A percentile compares a stretch with the other conserved stretches of the same genome.
Conservation (phyloP, 176 grass and related monocot species). For the Aegilops bicornis region DNA sequence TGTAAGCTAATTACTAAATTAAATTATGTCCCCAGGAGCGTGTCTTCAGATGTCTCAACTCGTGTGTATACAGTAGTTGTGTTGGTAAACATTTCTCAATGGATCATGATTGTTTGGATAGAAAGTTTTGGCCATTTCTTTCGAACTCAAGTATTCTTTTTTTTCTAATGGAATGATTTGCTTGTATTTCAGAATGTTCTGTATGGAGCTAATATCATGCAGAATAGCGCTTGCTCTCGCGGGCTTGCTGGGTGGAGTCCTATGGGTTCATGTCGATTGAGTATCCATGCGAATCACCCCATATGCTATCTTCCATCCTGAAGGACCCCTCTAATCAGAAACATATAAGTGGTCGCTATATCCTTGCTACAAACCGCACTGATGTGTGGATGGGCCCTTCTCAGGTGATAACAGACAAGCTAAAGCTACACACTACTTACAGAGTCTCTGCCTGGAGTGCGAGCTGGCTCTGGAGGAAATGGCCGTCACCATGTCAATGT, state of each 20-base stretch:
- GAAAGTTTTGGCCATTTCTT: background rate
- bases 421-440: constrained; percentile 80
- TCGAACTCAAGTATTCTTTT: constrained; percentile 1
- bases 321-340: constrained; percentile 32
- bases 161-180: constrained; percentile 19
- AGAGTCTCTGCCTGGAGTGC: constrained; percentile 84
- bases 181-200: constrained; percentile 64
- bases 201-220: constrained; percentile 67
- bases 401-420: constrained; percentile 81
- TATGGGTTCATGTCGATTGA: constrained; percentile 82
- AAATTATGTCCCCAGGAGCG: background rate
- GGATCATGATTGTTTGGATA: background rate
- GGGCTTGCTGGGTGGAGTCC: constrained; percentile 78
- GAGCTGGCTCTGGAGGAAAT: constrained; percentile 55
- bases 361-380: constrained; percentile 60
- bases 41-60: background rate
- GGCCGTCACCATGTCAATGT: constrained; percentile 76
- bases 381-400: constrained; percentile 98
- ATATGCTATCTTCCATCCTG: constrained; percentile 51
- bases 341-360: constrained; percentile 50
- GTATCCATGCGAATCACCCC: constrained; percentile 50
- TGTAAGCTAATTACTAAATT: constrained; percentile 29
- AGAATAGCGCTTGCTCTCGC: constrained; percentile 50
- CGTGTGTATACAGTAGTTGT: background rate
- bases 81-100: constrained; percentile 10